Base-by-base conservation (phyloP, 805 yeast genomes). In the Teunomyces barrocoloradensis region DNA sequence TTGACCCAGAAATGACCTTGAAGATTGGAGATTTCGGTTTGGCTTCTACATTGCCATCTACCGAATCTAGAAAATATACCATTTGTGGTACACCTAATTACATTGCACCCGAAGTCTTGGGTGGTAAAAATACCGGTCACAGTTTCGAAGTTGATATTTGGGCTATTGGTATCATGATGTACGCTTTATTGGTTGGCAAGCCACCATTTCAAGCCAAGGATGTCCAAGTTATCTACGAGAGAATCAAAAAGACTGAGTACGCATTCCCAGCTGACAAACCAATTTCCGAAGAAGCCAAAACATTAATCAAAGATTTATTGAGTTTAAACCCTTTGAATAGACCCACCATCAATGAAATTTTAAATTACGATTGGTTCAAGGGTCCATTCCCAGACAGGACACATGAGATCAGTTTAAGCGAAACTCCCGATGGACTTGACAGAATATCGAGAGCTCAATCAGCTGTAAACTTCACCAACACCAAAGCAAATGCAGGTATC, bases 31-130 rank as follows among this genome's bases (percentile, higher is more conserved):
- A 94, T 67, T 94, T 94, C 71, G 99, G 99, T 28, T 78, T 94
- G 50, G 99, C 99, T n/a, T 90, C 97, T 0, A 86, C 89, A n/a
- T 77, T 94, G 52, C 87, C 86, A 37, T 74, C 81, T 18, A 59
- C 59, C 37, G 78, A 78, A 48, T 88, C 88, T 43, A 82, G 92
- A 54, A 89, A 92, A 61, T 87, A 85, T 64, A 92, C 99, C 38
- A 89, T 94, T 47, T 94, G 99, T 68, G 99, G 99, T 46, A 94
- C 99, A 20, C 99, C 99, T 50, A 94, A 94, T 69, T 94, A 94
- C 65, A 94, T 94, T 63, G 97, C 99, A 0, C 99, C 99, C 6
- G 99, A 94, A 72, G 96, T 94, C 18, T 77, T 94, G 54, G 87
- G 90, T 35, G 96, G 96, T 25, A 89, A 89, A 59, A 80, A 75